Base-by-base conservation (phyloP, 305 asterid genomes). In the Lippia alba region DNA sequence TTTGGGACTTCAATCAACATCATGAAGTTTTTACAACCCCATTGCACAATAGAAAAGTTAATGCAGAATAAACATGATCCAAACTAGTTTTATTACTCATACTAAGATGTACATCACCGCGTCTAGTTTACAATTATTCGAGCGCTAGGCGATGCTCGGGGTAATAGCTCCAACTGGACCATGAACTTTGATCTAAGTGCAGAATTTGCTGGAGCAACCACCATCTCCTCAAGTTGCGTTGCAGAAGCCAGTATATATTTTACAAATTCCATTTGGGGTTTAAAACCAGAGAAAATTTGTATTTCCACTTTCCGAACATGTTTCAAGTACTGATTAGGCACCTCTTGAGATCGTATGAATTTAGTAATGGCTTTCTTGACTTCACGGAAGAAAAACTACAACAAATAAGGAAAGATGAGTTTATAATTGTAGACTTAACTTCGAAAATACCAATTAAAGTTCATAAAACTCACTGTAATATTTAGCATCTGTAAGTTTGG, bases 241-340 rank as follows among this genome's bases (percentile, higher is more conserved):
- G 74, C 66, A 66, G 45, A 54, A 59, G 70, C 74, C 53, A 75
- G 69, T 44, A 75, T 12, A 75, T 61, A 45, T 49, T 8, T 68
- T 14, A 63, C 61, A 56, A 77, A 64, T 16, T 57, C 66, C 61
- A 69, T 56, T 56, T 73, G 71, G 50, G 60, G 6, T 63, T 56
- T 20, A 4, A 4, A 2, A 44, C 76, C 66, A 0, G 34, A 11
- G 53, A 71, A 66, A 55, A 2, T 4, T 24, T 0, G 34, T 4
- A 76, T 36, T 4, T 24, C 17, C 15, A 77, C 59, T 33, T 46
- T 72, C 24, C 34, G 53, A 44, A 78, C 61, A 11, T 59, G 56
- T 45, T 17, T 20, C 61, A 71, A 16, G 46, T 51, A 0, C 46
- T 0, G 54, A 49, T 56, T 55, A 4, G 66, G 76, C 8, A 39